Evolutionary conservation across 2,329 filamentous ascomycete species (phyloP).

Genomic region (Penicillium sp.): DNA sequence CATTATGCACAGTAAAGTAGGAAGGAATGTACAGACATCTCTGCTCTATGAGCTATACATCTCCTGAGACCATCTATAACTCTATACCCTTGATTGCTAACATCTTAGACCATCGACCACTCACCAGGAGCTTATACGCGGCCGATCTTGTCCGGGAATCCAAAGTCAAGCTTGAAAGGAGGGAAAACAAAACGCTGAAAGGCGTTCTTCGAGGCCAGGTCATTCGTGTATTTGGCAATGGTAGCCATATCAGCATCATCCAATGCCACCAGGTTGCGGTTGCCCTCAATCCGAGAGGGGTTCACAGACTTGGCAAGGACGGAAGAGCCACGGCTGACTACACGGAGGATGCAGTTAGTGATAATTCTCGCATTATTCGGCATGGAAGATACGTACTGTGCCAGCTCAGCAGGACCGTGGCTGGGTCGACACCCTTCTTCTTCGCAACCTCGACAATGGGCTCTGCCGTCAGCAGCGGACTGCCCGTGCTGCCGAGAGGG

Average conservation of each 20-base stretch:
- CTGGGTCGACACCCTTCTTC: conserved; percentile 33
- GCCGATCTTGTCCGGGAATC: conserved; percentile 62
- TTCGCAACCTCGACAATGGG: conserved; percentile 37
- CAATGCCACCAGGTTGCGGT: conserved; percentile 33
- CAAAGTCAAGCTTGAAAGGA: conserved; percentile 59
- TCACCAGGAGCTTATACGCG: conserved; percentile 1
- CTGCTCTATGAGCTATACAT: no score
- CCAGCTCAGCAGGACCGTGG: conserved; percentile 38
- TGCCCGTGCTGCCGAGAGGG: conserved; percentile 37
- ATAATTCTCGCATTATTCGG: no score
- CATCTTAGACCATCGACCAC: no score
- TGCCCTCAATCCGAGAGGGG: conserved; percentile 35
- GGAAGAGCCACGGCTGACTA: conserved; percentile 34
- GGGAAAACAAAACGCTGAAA: conserved; percentile 54
- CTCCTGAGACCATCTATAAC: no score
- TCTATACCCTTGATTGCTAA: no score
- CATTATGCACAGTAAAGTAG: no score
- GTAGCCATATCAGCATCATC: conserved; percentile 32
- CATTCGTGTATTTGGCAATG: conserved; percentile 32
- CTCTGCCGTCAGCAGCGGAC: conserved; percentile 36
- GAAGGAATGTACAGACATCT: no score
- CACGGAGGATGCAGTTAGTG: not conserved
- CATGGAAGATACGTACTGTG: conserved; percentile 28
- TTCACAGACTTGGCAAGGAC: conserved; percentile 39
- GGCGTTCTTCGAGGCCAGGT: conserved; percentile 27